Percentiles rank a stretch among this genome's conserved stretches.
Evolutionary conservation across 805 yeast genomes (phyloP).

Genomic region (Wickerhamia fluorescens): DNA sequence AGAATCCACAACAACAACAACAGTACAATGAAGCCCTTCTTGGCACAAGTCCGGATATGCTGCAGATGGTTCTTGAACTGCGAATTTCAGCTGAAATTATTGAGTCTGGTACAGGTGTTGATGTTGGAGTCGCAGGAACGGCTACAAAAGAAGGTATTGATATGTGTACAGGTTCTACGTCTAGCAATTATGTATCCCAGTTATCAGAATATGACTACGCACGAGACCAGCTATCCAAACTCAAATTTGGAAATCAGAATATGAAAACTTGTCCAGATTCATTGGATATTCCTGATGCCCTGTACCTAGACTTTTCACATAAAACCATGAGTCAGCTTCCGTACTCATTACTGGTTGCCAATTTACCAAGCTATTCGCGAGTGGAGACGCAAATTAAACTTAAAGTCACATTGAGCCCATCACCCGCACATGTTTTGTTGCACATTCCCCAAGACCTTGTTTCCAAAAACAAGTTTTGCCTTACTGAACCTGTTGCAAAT

Average conservation of each 20-base stretch:
- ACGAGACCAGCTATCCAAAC: conserved; percentile 42
- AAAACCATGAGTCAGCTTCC: conserved; percentile 33
- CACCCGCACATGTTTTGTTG: conserved; percentile 65
- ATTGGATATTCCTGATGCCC: conserved; percentile 24
- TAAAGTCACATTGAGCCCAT: conserved; percentile 59
- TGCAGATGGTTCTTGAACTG: neutral
- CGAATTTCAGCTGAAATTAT: neutral
- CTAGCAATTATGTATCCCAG: neutral
- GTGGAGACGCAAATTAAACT: conserved; percentile 95
- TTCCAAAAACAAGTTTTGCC: conserved; percentile 77
- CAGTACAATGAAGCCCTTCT: neutral
- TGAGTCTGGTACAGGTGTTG: neutral
- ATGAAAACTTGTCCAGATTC: conserved; percentile 31
- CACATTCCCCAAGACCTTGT: conserved; percentile 85
- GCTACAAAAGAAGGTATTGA: neutral
- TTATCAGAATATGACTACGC: conserved; percentile 36
- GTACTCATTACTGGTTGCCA: conserved; percentile 46
- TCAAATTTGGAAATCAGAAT: conserved; percentile 44
- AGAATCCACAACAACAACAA: conserved; percentile 1
- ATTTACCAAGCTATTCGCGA: conserved; percentile 74
- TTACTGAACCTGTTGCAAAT: conserved; percentile 43
- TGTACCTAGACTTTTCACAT: conserved; percentile 32
- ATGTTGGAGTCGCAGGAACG: neutral
- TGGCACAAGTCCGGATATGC: neutral
- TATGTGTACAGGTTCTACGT: neutral